A percentile compares a stretch with the other conserved stretches of the same genome.
Evolutionary conservation across 73 alveolate genomes (phyloP).

Genomic region (Paramecium octaurelia): DNA sequence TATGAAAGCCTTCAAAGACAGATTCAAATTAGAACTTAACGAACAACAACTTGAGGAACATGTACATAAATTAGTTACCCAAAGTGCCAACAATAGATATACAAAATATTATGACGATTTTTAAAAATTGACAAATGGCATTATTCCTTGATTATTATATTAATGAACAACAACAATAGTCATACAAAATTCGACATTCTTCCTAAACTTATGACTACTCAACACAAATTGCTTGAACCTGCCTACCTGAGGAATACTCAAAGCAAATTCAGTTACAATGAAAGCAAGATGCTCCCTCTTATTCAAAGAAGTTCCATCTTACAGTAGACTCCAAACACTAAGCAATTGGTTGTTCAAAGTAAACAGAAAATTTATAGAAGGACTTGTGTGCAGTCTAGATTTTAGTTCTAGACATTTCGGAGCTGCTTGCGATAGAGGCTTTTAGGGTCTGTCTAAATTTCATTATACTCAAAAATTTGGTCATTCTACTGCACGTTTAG

Average conservation of each 20-base stretch:
- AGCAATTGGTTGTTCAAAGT: neutral
- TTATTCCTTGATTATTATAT: slow-evolving; percentile 43
- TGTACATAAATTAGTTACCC: slow-evolving; percentile 10
- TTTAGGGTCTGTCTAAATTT: neutral
- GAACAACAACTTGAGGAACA: slow-evolving; percentile 34
- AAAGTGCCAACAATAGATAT: slow-evolving; percentile 49
- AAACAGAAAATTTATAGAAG: neutral
- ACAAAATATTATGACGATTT: slow-evolving; percentile 47
- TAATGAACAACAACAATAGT: slow-evolving; percentile 16
- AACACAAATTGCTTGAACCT: slow-evolving; percentile 28
- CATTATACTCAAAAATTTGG: slow-evolving; percentile 21
- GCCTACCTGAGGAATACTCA: neutral
- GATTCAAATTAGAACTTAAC: slow-evolving; percentile 8
- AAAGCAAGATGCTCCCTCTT: neutral
- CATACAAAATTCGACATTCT: neutral
- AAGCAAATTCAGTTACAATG: neutral
- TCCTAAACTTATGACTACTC: slow-evolving; percentile 31
- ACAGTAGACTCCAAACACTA: neutral
- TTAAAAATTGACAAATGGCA: slow-evolving; percentile 62
- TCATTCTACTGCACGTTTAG: neutral
- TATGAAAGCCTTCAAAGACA: slow-evolving; percentile 20
- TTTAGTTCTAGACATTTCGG: slow-evolving; percentile 27
- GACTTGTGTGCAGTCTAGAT: neutral
- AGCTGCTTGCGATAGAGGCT: slow-evolving; percentile 17
- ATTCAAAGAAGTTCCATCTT: neutral